phyloP scores from a whole-genome alignment of 768 basidiomycete species.

The Kwoniella sp. region DNA sequence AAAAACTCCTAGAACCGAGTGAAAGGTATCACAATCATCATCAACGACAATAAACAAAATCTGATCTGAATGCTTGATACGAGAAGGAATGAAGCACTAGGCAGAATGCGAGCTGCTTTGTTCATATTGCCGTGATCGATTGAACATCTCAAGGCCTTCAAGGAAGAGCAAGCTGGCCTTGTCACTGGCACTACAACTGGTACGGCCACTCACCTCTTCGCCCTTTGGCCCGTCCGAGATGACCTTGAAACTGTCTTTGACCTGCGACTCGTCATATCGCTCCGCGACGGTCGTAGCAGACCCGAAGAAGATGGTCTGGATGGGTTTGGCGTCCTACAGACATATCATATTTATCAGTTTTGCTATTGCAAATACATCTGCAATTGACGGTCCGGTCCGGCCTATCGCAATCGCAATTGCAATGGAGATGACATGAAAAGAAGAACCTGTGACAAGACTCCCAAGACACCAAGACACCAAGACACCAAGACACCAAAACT shows the following conservation, averaged over 20 bases:
- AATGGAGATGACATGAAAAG: too few species aligned
- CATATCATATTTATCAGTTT: background rate
- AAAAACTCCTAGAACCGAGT: conserved; percentile 38
- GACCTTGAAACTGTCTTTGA: conserved; percentile 50
- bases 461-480: background rate
- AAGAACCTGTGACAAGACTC: too few species aligned
- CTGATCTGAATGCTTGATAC: too few species aligned
- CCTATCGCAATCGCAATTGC: too few species aligned
- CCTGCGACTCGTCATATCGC: conserved; percentile 47
- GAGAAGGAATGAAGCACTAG: too few species aligned
- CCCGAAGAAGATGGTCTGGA: conserved; percentile 35
- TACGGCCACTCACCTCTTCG: conserved; percentile 42
- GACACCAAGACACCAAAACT: conserved; percentile 12
- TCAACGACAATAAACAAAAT: too few species aligned
- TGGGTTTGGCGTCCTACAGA: conserved; percentile 39
- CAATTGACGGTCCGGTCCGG: too few species aligned
- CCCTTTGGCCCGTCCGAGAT: conserved; percentile 27
- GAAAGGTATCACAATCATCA: background rate
- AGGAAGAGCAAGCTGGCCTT: too few species aligned
- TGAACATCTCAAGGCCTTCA: too few species aligned
- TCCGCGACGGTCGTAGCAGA: conserved; percentile 19
- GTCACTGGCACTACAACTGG: too few species aligned
- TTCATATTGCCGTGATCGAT: background rate
- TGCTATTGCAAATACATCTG: too few species aligned
- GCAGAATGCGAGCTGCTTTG: too few species aligned